Percentiles rank a stretch among this genome's conserved stretches.
Conservation (phyloP, 2,329 filamentous ascomycete genomes). For the Paracorniculantispora psalliotae region DNA sequence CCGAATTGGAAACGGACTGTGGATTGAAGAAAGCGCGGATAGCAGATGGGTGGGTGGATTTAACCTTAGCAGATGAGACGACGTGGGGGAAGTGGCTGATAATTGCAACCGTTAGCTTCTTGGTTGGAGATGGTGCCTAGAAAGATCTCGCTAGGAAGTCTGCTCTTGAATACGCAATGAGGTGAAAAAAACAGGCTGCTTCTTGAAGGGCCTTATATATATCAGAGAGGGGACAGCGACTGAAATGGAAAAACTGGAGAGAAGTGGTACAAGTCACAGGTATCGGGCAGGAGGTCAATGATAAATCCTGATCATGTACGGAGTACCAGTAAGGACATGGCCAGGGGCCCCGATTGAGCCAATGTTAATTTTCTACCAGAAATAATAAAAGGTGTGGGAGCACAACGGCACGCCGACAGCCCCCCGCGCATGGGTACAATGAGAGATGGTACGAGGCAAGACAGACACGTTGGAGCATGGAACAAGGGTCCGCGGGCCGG, state of each 20-base stretch:
- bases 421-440: no score
- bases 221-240: not conserved
- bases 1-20: not conserved
- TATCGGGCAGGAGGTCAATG: not conserved
- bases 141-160: not conserved
- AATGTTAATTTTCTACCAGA: not conserved
- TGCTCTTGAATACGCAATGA: no score
- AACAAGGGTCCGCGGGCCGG: not conserved
- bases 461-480: not conserved
- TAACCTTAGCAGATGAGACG: not conserved
- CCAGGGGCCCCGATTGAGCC: not conserved
- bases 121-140: not conserved
- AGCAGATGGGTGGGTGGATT: not conserved
- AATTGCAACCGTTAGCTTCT: not conserved
- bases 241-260: not conserved
- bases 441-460: no score
- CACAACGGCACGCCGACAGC: no score
- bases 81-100: not conserved
- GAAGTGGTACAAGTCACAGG: not conserved
- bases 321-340: not conserved
- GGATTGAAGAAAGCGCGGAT: not conserved
- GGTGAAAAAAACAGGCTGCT: not conserved
- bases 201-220: not conserved
- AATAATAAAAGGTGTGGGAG: not conserved
- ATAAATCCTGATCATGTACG: not conserved